These are phyloP conservation scores for Chondrostereum purpureum DNA, from an alignment of 1,284 basidiomycete species.

Conservation along the genomic window DNA sequence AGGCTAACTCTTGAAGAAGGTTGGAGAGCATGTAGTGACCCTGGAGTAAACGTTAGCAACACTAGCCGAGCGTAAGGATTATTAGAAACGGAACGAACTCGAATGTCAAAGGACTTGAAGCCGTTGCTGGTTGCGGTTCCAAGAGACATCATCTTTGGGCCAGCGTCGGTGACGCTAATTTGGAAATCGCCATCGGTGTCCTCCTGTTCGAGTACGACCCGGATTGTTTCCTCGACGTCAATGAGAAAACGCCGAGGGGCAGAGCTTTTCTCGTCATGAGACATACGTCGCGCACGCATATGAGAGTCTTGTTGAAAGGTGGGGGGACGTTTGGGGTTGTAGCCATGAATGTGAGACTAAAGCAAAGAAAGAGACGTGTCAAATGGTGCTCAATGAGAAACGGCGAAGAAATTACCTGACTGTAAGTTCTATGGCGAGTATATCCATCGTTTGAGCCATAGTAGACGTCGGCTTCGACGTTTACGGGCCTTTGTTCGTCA, in stretches of 20 bases:
- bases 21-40: constrained; percentile 99
- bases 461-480: constrained; percentile 71
- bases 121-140: constrained; percentile 97
- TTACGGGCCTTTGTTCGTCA: constrained; percentile 54
- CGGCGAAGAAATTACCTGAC: constrained; percentile 45
- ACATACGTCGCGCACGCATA: constrained; percentile 67
- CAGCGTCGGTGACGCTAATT: constrained; percentile 94
- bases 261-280: constrained; percentile 79
- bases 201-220: constrained; percentile 94
- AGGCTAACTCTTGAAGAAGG: constrained; percentile 95
- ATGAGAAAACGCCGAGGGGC: constrained; percentile 86
- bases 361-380: constrained; percentile 1
- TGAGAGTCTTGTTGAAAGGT: constrained; percentile 74
- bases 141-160: constrained; percentile 92
- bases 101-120: constrained; percentile 94
- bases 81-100: constrained; percentile 45
- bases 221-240: constrained; percentile 98
- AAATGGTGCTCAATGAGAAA: constrained; percentile 10
- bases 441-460: constrained; percentile 74
- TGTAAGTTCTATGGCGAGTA: constrained; percentile 79
- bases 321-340: constrained; percentile 58
- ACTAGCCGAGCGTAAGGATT: neutral
- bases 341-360: constrained; percentile 59
- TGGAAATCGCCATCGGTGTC: constrained; percentile 97
- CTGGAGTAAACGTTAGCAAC: constrained; percentile 32